Evolutionary conservation across 2,329 filamentous ascomycete genomes (phyloP).

Genomic region (Xylaria sp.): DNA sequence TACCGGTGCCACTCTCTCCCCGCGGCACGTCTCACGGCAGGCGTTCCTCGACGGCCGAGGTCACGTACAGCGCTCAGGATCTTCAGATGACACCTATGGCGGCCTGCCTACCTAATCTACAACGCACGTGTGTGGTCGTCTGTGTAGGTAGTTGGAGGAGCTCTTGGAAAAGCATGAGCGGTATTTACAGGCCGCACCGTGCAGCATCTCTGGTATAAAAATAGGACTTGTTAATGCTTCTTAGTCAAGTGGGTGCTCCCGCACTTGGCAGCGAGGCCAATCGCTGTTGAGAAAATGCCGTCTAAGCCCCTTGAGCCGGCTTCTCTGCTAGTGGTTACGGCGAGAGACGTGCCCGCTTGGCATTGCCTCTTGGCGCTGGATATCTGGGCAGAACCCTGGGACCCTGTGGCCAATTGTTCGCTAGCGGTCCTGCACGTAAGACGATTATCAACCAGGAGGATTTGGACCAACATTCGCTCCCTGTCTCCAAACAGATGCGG

Average conservation of each 20-base stretch:
- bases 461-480: slow-evolving; percentile 13
- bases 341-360: slow-evolving; percentile 19
- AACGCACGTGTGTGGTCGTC: background rate
- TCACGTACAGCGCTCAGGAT: slow-evolving; percentile 1
- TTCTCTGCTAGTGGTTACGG: slow-evolving; percentile 23
- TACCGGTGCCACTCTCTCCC: slow-evolving; percentile 9
- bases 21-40: background rate
- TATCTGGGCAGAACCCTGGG: slow-evolving; percentile 5
- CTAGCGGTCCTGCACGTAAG: slow-evolving; percentile 15
- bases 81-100: slow-evolving; percentile 11
- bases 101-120: slow-evolving; percentile 2
- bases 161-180: background rate
- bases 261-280: slow-evolving; percentile 22
- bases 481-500: slow-evolving; percentile 17
- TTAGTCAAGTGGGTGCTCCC: slow-evolving; percentile 18
- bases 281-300: slow-evolving; percentile 7
- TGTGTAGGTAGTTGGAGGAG: background rate
- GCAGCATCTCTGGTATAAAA: slow-evolving; percentile 23
- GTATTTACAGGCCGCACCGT: slow-evolving; percentile 13
- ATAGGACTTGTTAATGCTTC: slow-evolving; percentile 28
- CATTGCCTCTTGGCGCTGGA: slow-evolving; percentile 7
- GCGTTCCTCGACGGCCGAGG: background rate
- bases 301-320: slow-evolving; percentile 28
- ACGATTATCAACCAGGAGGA: slow-evolving; percentile 24
- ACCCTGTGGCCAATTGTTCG: slow-evolving; percentile 16